Evolutionary conservation across 31 red algal species (phyloP).

Genomic region (Endocladia muricata): DNA sequence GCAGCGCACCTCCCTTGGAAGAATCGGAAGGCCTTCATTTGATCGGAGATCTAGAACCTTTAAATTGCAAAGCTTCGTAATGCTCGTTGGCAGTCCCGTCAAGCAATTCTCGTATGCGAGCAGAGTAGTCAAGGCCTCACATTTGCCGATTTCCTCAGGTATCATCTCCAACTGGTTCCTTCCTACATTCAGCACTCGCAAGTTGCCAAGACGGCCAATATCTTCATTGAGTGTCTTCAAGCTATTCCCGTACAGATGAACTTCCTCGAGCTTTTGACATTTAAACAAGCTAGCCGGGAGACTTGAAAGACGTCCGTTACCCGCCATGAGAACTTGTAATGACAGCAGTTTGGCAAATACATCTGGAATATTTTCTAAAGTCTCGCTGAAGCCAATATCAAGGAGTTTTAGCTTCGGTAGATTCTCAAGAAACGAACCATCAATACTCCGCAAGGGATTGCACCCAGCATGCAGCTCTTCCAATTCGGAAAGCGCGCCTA

Average conservation of each 20-base stretch:
- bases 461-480: constrained; percentile 43
- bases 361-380: constrained; percentile 38
- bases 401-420: constrained; percentile 36
- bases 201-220: constrained; percentile 38
- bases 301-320: constrained; percentile 45
- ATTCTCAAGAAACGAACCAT: constrained; percentile 17
- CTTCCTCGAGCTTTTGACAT: constrained; percentile 55
- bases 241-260: constrained; percentile 74
- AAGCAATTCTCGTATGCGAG: constrained; percentile 79
- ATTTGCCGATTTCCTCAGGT: constrained; percentile 54
- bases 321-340: constrained; percentile 54
- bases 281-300: constrained; percentile 46
- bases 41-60: constrained; percentile 48
- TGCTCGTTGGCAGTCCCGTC: constrained; percentile 27
- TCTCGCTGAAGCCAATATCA: constrained; percentile 71
- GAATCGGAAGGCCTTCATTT: constrained; percentile 51
- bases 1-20: constrained; percentile 45
- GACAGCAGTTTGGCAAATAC: constrained; percentile 23
- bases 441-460: constrained; percentile 37
- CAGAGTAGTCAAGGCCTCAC: constrained; percentile 35
- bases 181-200: constrained; percentile 59
- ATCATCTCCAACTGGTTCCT: constrained; percentile 59
- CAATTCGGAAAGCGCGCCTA: constrained; percentile 27
- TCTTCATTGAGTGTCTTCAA: constrained; percentile 38
- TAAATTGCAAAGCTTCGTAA: constrained; percentile 36